Evolutionary conservation across 768 basidiomycete species (phyloP).

Genomic region (Leccinellum rugosiceps): DNA sequence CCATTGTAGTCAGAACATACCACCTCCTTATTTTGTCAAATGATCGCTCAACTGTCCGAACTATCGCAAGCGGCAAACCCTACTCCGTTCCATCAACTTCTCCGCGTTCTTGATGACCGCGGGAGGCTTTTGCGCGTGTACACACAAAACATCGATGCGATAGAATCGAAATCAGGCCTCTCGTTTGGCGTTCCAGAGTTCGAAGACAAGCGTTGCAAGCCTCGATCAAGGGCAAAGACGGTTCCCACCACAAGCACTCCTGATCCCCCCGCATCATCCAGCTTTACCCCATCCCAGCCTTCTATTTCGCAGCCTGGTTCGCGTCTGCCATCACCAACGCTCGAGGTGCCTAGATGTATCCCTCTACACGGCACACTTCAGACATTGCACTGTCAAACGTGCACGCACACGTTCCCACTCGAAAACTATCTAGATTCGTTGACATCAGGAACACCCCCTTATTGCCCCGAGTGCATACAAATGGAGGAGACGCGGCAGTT

Average conservation of each 20-base stretch:
- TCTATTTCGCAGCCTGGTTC: constrained; percentile 24
- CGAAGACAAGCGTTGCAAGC: constrained; percentile 52
- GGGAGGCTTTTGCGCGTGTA: constrained; percentile 82
- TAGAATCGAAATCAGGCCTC: constrained; percentile 84
- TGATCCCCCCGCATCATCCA: constrained; percentile 13
- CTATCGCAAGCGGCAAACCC: constrained; percentile 71
- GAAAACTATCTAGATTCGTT: constrained; percentile 58
- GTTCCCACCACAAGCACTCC: constrained; percentile 11
- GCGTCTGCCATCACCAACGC: constrained; percentile 49
- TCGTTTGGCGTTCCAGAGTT: constrained; percentile 81
- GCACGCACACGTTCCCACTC: constrained; percentile 70
- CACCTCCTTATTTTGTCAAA: constrained; percentile 79
- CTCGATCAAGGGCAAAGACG: constrained; percentile 46
- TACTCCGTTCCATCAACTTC: constrained; percentile 75
- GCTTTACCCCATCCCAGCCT: constrained; percentile 14
- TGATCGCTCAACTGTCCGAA: constrained; percentile 81
- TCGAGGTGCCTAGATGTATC: constrained; percentile 74
- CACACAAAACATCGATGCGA: constrained; percentile 91
- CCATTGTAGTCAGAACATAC: constrained; percentile 62
- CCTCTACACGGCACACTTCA: constrained; percentile 88
- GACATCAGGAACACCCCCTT: constrained; percentile 57
- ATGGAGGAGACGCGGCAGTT: constrained; percentile 68
- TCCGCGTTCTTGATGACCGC: constrained; percentile 71
- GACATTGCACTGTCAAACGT: constrained; percentile 75
- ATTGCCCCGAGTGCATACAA: constrained; percentile 76